Evolutionary conservation across 805 yeast species (phyloP), one percentile per base, ranked within the genome.

Genomic region (Hermanozyma aechmeae): DNA sequence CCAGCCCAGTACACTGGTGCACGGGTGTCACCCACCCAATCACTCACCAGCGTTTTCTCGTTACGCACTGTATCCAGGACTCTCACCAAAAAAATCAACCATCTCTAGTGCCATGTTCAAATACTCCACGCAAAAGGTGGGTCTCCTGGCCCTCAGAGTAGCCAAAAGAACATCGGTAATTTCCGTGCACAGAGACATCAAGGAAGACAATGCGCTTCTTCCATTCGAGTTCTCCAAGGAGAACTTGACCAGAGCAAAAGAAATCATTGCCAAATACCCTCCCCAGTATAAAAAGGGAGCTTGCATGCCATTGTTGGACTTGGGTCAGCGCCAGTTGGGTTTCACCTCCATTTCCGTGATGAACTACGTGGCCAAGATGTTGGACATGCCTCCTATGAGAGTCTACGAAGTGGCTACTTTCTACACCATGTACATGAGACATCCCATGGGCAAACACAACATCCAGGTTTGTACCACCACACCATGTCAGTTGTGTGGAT

Each of bases 381-480:
- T 82, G 46, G 89, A 81, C 46, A 79, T 84, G 77, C 95, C 95
- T 17, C 93, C 94, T 35, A 83, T 83, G 95, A 73, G 95, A 60
- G 95, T 83, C 17, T 83, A 83, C 56, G 93, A 83, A 55, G 95
- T 83, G 39, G 95, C 95, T 18, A 80, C 94, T 24, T 83, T 83
- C 62, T 83, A 83, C 61, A 83, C 95, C 43, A 84, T 83, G 95
- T 83, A 77, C 64, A 80, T 80, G 61, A 73, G 92, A 54, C 66
- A 71, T 40, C 94, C 94, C 28, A 76, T 84, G 71, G 94, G 94
- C 35, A 81, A 82, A 50, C 80, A 71, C 53, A 81, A 80, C 51
- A 59, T 83, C 31, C 94, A 83, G 54, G 78, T 84, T 23, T 83
- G 95, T 60, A 84, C 95, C 33, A 83, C 93, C 25, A 83, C 94